Evolutionary conservation across 2,329 filamentous ascomycete genomes (phyloP), one percentile per base, ranked within the genome.

Genomic region (Pseudodiploospora longispora): DNA sequence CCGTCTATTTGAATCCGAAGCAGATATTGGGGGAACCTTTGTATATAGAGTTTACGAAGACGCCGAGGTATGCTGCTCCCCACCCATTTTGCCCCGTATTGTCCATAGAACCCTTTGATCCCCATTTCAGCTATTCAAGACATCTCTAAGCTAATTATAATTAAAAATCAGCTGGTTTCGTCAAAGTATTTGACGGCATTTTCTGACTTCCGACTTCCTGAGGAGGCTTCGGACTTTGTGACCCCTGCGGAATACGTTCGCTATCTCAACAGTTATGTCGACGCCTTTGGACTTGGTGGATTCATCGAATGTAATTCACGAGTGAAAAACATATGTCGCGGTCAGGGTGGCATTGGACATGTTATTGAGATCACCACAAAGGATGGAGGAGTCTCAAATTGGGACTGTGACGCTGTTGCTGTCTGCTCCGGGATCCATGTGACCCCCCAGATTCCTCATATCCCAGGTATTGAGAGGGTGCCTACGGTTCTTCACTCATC

Each of bases 151-250:
- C 36, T 10, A 38, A 5, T 38, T 1, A 38, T 28, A 12, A 27
- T 19, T 27, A 12, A 38, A 12, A 10, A 27, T 36, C 36, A 67
- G 64, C 61, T 73, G 2, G 71, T 75, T 1, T 71, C 68, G 2
- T 73, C 70, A 3, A 72, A 72, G 48, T 70, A 72, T 36, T 59
- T 76, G 6, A 75, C 71, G 0, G 58, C 66, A 12, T 75, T 75
- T 48, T 75, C 71, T 1, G 71, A 75, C 49, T 71, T 70, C 46
- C 64, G 71, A 1, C 60, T 69, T 5, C 57, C 66, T 2, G 40
- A 57, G 1, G 61, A 69, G 7, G 62, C 62, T 1, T 64, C 69
- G 6, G 70, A 74, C 47, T 74, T 74, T 45, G 50, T 72, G 6
- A 63, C 62, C 2, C 61, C 66, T 0, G 49, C 58, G 6, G 52